A percentile compares a stretch with the other conserved stretches of the same genome.
These are phyloP conservation scores for Jatropha podagrica DNA, from an alignment of 441 rosid species.

Conservation along the genomic window DNA sequence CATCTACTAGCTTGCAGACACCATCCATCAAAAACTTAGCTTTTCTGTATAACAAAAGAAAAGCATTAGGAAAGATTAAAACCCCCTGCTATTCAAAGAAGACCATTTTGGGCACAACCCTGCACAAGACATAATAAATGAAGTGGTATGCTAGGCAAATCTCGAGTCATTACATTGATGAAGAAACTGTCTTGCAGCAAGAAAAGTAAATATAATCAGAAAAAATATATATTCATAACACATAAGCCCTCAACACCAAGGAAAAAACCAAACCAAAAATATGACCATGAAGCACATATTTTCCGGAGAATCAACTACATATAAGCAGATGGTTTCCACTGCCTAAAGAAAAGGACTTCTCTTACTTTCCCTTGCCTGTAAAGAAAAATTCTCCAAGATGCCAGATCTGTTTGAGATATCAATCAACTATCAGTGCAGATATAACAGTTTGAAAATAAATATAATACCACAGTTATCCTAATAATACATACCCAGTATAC, in stretches of 20 bases:
- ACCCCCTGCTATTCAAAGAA: background rate
- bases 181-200: constrained; percentile 1
- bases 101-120: background rate
- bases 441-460: constrained; percentile 1
- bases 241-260: background rate
- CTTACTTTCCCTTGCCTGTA: constrained; percentile 15
- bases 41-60: constrained; percentile 4
- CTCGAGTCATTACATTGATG: background rate
- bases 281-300: constrained; percentile 10
- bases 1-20: background rate
- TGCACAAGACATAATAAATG: background rate
- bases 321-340: constrained; percentile 20
- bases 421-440: constrained; percentile 27
- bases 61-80: background rate
- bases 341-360: constrained; percentile 8
- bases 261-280: background rate
- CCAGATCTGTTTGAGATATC: constrained; percentile 39
- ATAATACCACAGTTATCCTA: constrained; percentile 17
- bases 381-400: constrained; percentile 28
- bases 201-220: background rate
- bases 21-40: constrained; percentile 2
- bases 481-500: constrained; percentile 23
- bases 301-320: constrained; percentile 17
- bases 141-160: background rate
- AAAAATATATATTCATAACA: background rate